phyloP scores from a whole-genome alignment of 805 yeast species.

The Cyberlindnera amylophila region DNA sequence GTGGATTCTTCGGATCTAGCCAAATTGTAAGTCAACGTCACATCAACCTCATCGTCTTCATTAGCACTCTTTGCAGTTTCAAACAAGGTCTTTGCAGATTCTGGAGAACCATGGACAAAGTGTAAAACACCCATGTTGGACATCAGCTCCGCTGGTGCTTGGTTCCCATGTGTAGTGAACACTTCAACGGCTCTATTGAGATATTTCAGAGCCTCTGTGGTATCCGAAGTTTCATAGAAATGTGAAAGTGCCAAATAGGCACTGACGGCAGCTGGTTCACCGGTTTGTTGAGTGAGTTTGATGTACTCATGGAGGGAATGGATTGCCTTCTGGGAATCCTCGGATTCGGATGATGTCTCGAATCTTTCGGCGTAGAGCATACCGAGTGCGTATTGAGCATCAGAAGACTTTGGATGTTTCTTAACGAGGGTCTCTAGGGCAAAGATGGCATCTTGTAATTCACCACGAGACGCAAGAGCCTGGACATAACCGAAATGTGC shows the following conservation, averaged over 20 bases:
- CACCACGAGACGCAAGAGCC: constrained; percentile 70
- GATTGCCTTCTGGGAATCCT: constrained; percentile 48
- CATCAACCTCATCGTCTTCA: constrained; percentile 30
- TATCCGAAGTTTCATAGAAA: constrained; percentile 63
- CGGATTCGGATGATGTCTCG: constrained; percentile 8
- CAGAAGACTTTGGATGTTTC: constrained; percentile 63
- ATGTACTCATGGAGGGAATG: constrained; percentile 66
- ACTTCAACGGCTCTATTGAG: constrained; percentile 59
- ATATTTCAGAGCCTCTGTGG: constrained; percentile 62
- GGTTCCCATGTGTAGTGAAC: constrained; percentile 30
- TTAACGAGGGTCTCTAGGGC: constrained; percentile 75
- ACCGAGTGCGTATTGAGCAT: constrained; percentile 75
- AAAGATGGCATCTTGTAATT: constrained; percentile 77
- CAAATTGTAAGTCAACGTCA: constrained; percentile 62
- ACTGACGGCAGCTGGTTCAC: constrained; percentile 57
- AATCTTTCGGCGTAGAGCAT: constrained; percentile 49
- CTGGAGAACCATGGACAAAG: constrained; percentile 57
- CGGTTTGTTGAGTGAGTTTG: constrained; percentile 50
- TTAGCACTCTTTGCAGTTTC: constrained; percentile 47
- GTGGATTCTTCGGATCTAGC: constrained; percentile 69
- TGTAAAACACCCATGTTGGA: constrained; percentile 86
- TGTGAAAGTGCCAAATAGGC: constrained; percentile 69
- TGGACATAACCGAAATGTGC: constrained; percentile 85
- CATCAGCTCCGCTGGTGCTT: constrained; percentile 53
- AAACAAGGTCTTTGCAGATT: constrained; percentile 55